Evolutionary conservation across 1,284 basidiomycete species (phyloP), one percentile per base, ranked within the genome.

Genomic region (Cryptococcus amylolentus): DNA sequence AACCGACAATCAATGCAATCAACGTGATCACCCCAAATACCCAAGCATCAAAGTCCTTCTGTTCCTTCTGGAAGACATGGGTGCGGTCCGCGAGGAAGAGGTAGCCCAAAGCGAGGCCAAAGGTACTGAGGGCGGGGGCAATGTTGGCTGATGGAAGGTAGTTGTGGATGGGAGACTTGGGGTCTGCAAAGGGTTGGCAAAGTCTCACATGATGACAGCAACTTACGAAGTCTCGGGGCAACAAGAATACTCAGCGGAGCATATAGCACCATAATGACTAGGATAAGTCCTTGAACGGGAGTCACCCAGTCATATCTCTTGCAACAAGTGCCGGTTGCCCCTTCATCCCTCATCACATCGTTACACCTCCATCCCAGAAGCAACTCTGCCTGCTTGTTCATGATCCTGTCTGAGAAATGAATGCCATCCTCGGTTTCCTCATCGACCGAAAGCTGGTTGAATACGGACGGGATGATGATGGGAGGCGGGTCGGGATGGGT

Each of bases 341-440:
- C 86, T 37, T 73, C 78, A 70, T 87, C 86, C 28, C 88, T 83
- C 61, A 89, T 78, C 12, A 77, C 77, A 55, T 90, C 83, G 70
- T 93, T 93, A 74, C 91, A 95, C 42, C 84, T 83, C 60, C 89
- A 73, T 60, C 90, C 91, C n/a, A 91, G 80, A 43, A 95, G 76
- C 46, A 94, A 79, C 63, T 85, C 86, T 7, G 88, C 87, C 73
- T 94, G 90, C 54, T 82, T 80, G 63, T 81, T 81, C 61, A 87
- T 80, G 42, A 91, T 72, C 35, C 80, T 68, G 55, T 84, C 80
- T 1, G 84, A 84, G 67, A 87, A 94, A 73, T 94, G 91, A 13
- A 95, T 78, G 2, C 91, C 91, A 65, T 95, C 91, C 47, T 83
- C 79, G 5, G 91, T 92, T 69, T 88, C 82, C 1, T 82, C 83